Base-by-base conservation (phyloP, 2,329 filamentous ascomycete genomes). In the Ophiosphaerella narmari region DNA sequence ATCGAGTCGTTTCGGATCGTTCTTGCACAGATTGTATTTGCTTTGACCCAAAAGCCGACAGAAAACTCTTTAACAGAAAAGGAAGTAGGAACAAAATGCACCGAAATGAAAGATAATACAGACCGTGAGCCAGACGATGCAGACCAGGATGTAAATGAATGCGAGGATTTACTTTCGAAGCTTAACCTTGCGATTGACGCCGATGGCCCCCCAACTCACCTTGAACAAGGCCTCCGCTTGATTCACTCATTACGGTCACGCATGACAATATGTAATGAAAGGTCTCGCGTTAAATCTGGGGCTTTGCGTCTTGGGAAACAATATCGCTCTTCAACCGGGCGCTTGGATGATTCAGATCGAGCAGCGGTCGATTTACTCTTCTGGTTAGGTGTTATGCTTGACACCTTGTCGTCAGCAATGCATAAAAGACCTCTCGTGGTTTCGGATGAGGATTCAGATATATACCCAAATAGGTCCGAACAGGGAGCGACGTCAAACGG, bases 301-400 rank as follows among this genome's bases (percentile, higher is more conserved):
- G 26, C 24, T 0, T 44, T 48, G 23, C 55, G 52, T 24, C 48
- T 51, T 39, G 50, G 43, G 33, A 64, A 57, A 29, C 52, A 51
- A 37, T 46, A 55, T 18, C 56, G 50, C 6, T 41, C 50, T n/a
- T 54, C 55, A 5, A 41, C 50, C 5, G 59, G 62, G 26, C 51
- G 53, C 5, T 57, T 74, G 11, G 68, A 65, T 37, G 49, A 60
- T 24, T 68, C 74, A 14, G 69, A 78, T 63, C 67, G 69, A 14
- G 69, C 75, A 9, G 84, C 82, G 0, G 72, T 85, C 23, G 75
- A 80, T 11, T 67, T 85, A 9, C 60, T 85, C 2, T 84, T 81
- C 59, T 85, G 82, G 82, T 70, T 85, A 13, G 80, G 78, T 0
- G 72, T 84, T 39, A 85, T 85, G 82, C 81, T 83, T 40, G 82